A percentile compares a stretch with the other conserved stretches of the same genome.
phyloP scores from a whole-genome alignment of 306 rosid species.

The Acacia confusa region DNA sequence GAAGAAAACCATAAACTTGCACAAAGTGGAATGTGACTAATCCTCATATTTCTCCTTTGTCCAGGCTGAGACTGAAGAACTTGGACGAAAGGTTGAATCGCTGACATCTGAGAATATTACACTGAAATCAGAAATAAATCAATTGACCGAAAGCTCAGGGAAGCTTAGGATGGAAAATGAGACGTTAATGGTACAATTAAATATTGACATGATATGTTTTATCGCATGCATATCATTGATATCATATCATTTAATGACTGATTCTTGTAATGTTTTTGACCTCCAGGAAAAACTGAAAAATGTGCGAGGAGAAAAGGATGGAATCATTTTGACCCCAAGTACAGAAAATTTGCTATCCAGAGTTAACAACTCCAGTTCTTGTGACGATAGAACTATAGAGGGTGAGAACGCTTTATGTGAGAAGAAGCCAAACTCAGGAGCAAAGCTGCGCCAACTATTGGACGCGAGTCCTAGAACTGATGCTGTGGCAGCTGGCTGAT shows the following conservation, averaged over 20 bases:
- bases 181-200: constrained; percentile 52
- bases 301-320: constrained; percentile 56
- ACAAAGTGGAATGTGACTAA: constrained; percentile 13
- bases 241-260: neutral
- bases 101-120: constrained; percentile 60
- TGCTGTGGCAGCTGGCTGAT: constrained; percentile 85
- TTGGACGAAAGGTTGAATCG: constrained; percentile 73
- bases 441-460: constrained; percentile 82
- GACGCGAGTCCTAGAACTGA: constrained; percentile 81
- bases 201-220: neutral
- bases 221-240: neutral
- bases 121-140: constrained; percentile 65
- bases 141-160: constrained; percentile 59
- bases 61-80: constrained; percentile 91
- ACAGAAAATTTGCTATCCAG: constrained; percentile 75
- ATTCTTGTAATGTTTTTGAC: constrained; percentile 18
- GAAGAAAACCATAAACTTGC: neutral
- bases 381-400: constrained; percentile 39
- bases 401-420: constrained; percentile 65
- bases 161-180: constrained; percentile 73
- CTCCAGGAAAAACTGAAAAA: constrained; percentile 73
- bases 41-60: neutral
- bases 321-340: constrained; percentile 53
- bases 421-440: constrained; percentile 60
- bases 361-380: constrained; percentile 59